phyloP scores from a whole-genome alignment of 352 stramenopile species.

The Aphanomyces stellatus region DNA sequence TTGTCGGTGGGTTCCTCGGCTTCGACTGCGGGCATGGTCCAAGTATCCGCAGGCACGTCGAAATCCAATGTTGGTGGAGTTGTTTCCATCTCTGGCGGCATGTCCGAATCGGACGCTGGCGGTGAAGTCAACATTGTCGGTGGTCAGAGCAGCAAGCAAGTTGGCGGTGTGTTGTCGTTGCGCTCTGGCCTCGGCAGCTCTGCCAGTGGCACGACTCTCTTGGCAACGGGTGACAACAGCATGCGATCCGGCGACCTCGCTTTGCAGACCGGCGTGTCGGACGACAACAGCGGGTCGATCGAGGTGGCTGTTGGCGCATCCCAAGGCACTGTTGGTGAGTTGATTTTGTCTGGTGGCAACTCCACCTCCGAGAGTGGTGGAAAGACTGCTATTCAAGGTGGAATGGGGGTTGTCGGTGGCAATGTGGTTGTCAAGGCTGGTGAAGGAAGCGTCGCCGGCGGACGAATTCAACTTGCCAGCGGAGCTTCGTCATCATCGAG shows the following conservation, averaged over 20 bases:
- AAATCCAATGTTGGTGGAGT: neutral
- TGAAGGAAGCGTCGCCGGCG: neutral
- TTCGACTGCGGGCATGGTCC: neutral
- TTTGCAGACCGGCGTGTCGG: neutral
- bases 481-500: neutral
- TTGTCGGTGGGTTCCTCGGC: neutral
- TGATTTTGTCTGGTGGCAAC: neutral
- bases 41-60: neutral
- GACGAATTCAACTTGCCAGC: neutral
- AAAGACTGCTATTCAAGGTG: neutral
- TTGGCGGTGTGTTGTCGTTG: neutral
- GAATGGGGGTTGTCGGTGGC: neutral
- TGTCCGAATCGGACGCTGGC: neutral
- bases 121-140: neutral
- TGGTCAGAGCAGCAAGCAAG: neutral
- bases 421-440: neutral
- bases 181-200: neutral
- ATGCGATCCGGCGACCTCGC: neutral
- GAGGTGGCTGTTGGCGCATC: neutral
- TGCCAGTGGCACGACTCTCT: constrained; percentile 4
- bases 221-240: neutral
- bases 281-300: neutral
- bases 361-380: neutral
- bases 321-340: neutral
- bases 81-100: neutral